These are phyloP conservation scores for Pouteria campechiana DNA, from an alignment of 179 eudicot genomes.

Conservation along the genomic window DNA sequence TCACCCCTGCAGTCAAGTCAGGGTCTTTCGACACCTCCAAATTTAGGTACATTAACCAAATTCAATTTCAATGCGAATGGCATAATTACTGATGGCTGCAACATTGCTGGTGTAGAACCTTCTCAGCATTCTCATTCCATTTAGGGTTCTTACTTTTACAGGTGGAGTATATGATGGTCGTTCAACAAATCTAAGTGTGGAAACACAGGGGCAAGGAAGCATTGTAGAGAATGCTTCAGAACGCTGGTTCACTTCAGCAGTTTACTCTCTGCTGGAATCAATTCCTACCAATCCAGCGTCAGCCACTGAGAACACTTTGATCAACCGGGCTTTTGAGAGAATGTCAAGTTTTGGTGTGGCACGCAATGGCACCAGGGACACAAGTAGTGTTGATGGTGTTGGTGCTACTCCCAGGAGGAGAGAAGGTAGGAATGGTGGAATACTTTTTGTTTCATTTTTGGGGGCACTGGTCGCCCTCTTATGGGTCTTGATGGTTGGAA, in stretches of 20 bases:
- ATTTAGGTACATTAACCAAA: no score
- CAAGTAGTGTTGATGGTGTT: conserved; percentile 4
- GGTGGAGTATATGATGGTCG: conserved; percentile 20
- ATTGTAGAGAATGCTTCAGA: conserved; percentile 17
- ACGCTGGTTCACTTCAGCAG: conserved; percentile 26
- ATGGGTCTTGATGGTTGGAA: conserved; percentile 13
- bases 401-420: conserved; percentile 7
- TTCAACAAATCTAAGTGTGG: conserved; percentile 7
- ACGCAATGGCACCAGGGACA: conserved; percentile 15
- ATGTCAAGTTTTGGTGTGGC: conserved; percentile 29
- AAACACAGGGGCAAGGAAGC: conserved; percentile 12
- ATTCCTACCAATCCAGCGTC: conserved; percentile 46
- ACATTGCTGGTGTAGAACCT: no score
- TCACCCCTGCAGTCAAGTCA: no score
- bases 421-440: conserved; percentile 11
- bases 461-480: conserved; percentile 17
- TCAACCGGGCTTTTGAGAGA: conserved; percentile 26
- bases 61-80: no score
- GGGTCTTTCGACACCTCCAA: no score
- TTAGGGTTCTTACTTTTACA: conserved; percentile 23
- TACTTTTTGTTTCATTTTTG: conserved; percentile 19
- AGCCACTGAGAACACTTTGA: conserved; percentile 31
- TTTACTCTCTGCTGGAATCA: conserved; percentile 40
- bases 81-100: no score
- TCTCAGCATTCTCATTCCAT: background rate